Evolutionary conservation across 192 early-diverging fungal genomes (phyloP).

Genomic region (Entophlyctis helioformis): DNA sequence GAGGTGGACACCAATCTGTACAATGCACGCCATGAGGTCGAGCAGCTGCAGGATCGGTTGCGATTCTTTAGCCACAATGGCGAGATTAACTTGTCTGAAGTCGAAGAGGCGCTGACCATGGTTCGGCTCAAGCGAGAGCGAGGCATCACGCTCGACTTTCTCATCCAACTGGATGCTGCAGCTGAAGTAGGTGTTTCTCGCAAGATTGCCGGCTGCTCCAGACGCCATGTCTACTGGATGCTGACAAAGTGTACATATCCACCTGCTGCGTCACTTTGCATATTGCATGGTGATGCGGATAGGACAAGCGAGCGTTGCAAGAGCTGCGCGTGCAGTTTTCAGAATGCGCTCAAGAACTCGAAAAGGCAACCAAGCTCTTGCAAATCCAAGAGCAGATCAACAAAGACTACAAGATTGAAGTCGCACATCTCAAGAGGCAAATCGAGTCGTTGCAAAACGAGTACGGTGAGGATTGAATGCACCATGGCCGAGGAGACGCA

Average conservation of each 20-base stretch:
- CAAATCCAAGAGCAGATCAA: constrained; percentile 43
- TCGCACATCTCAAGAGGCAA: constrained; percentile 27
- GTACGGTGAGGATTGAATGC: constrained; percentile 45
- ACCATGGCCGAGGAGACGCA: too few relatives aligned
- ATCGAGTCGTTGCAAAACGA: constrained; percentile 35
- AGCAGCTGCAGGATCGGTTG: constrained; percentile 20
- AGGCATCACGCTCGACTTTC: constrained; percentile 27
- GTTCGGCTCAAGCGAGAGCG: constrained; percentile 21
- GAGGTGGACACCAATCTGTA: too few relatives aligned
- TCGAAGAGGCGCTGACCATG: constrained; percentile 42
- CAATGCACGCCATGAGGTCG: constrained; percentile 25
- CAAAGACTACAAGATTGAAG: constrained; percentile 38
- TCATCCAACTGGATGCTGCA: constrained; percentile 20
- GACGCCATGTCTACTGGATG: too few relatives aligned
- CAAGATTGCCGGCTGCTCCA: too few relatives aligned
- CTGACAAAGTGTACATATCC: too few relatives aligned
- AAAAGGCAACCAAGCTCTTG: constrained; percentile 34
- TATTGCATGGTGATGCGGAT: too few relatives aligned
- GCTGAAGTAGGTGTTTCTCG: constrained; percentile 13
- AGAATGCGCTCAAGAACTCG: constrained; percentile 38
- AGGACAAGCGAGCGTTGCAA: constrained; percentile 39
- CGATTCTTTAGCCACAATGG: constrained; percentile 15
- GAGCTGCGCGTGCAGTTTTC: constrained; percentile 39
- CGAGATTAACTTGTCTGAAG: constrained; percentile 25
- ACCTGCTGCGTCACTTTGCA: too few relatives aligned